Base-by-base conservation (phyloP, 2,329 filamentous ascomycete genomes). In the Emergomyces orientalis region DNA sequence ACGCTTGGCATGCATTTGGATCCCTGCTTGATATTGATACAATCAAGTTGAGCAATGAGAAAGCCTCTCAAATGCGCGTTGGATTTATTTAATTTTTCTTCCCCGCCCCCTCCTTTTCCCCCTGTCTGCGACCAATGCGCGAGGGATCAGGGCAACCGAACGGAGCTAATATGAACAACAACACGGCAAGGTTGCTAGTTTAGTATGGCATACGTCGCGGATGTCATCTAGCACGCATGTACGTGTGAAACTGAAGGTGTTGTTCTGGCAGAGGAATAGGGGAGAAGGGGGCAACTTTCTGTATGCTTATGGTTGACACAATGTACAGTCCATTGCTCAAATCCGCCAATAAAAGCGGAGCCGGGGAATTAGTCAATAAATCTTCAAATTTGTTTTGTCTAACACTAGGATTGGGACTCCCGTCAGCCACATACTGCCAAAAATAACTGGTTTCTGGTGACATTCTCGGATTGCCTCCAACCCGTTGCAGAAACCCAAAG, bases 21-120 rank as follows among this genome's bases (percentile, higher is more conserved):
- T 61, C 60, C 60, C 60, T 61, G 60, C 49, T n/a, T n/a, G 32
- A 61, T 61, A 56, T 54, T 49, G 60, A 43, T 61, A 37, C 37
- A 61, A 14, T 8, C 37, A 22, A n/a, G 22, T 22, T 49, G 22
- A 27, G 13, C 1, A 14, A 9, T 47, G 13, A 47, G 37, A 25
- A 45, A 45, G 14, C 39, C 30, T 45, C 25, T 17, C 34, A 39
- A 32, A 47, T 41, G 27, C 41, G 6, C 19, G 14, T 45, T 59
- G 6, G 32, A 22, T 47, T 59, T 47, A 9, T n/a, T 59, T 59
- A 9, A 22, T 45, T 59, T 59, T 59, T 59, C 25, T 47, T 17
- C 41, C 56, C 27, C 25, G 14, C 39, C 56, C 56, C 22, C 19
- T 19, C 13, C 4, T 45, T 11, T 11, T 11, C 17, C 56, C 56